These are phyloP conservation scores for Psilocybe mexicana DNA, from an alignment of 1,284 basidiomycete species.

Conservation along the genomic window DNA sequence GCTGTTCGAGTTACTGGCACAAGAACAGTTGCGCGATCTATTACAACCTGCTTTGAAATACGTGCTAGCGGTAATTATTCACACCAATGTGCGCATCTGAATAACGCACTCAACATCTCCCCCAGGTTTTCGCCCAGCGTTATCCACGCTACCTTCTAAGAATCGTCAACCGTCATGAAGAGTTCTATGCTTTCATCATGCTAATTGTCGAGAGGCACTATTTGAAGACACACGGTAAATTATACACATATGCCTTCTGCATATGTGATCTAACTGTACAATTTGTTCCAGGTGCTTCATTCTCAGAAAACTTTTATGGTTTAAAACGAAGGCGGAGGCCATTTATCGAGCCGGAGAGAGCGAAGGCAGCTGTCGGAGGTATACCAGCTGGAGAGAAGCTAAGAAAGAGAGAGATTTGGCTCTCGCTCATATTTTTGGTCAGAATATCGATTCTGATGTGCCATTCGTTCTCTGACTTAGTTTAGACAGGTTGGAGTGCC, in stretches of 20 bases:
- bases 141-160: slow-evolving; percentile 92
- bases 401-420: slow-evolving; percentile 61
- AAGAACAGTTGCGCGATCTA: slow-evolving; percentile 91
- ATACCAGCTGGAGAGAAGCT: slow-evolving; percentile 66
- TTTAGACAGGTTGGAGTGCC: slow-evolving; percentile 76
- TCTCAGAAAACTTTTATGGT: slow-evolving; percentile 93
- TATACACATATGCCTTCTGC: not conserved
- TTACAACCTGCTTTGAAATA: slow-evolving; percentile 96
- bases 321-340: slow-evolving; percentile 77
- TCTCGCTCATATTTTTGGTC: slow-evolving; percentile 79
- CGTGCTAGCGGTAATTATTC: slow-evolving; percentile 72
- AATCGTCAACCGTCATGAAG: slow-evolving; percentile 94
- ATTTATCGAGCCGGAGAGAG: slow-evolving; percentile 65
- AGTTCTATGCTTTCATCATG: slow-evolving; percentile 91
- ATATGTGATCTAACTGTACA: not conserved
- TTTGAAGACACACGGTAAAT: slow-evolving; percentile 77
- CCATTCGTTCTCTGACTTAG: not conserved
- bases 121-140: slow-evolving; percentile 90
- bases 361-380: slow-evolving; percentile 65
- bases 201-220: slow-evolving; percentile 90
- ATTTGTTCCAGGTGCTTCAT: slow-evolving; percentile 69
- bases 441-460: slow-evolving; percentile 25
- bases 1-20: slow-evolving; percentile 93
- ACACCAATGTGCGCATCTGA: slow-evolving; percentile 24
- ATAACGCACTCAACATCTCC: slow-evolving; percentile 6